These are phyloP conservation scores for Eleusine coracana DNA, from an alignment of 176 grass and related monocot genomes.

Conservation along the genomic window DNA sequence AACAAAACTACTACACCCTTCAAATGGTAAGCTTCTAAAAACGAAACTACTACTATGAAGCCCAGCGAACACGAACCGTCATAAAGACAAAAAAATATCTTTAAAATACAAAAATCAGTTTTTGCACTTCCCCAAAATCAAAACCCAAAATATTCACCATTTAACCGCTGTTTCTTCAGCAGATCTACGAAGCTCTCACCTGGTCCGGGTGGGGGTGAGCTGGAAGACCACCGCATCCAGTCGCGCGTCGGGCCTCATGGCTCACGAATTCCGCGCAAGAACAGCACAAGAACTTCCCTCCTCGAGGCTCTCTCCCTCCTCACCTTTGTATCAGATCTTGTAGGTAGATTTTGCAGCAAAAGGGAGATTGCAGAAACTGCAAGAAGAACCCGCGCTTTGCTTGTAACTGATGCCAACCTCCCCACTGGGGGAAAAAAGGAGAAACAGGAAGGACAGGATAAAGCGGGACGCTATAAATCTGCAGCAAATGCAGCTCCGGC, in stretches of 20 bases:
- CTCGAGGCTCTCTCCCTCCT: neutral
- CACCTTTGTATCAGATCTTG: slow-evolving; percentile 47
- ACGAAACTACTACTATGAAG: neutral
- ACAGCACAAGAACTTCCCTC: neutral
- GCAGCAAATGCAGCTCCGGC: slow-evolving; percentile 30
- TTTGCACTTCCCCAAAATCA: slow-evolving; percentile 9
- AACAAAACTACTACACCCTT: neutral
- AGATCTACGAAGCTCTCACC: slow-evolving; percentile 61
- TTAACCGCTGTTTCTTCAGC: neutral
- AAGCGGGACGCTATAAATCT: slow-evolving; percentile 40
- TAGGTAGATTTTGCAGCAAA: slow-evolving; percentile 18
- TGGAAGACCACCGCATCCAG: slow-evolving; percentile 89
- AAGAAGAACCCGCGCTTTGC: slow-evolving; percentile 50
- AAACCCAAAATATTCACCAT: slow-evolving; percentile 3
- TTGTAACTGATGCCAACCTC: slow-evolving; percentile 49
- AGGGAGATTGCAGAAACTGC: slow-evolving; percentile 20
- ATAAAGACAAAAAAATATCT: neutral
- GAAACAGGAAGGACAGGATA: slow-evolving; percentile 31
- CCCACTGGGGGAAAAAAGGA: slow-evolving; percentile 39
- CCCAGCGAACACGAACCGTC: slow-evolving; percentile 1
- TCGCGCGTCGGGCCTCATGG: slow-evolving; percentile 74
- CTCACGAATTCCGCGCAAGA: slow-evolving; percentile 30
- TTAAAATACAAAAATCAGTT: slow-evolving; percentile 23
- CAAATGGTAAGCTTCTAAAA: neutral
- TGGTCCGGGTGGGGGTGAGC: slow-evolving; percentile 93